These are phyloP conservation scores for Phymatotrichopsis omnivora DNA, from an alignment of 2,329 filamentous ascomycete species.

Conservation along the genomic window DNA sequence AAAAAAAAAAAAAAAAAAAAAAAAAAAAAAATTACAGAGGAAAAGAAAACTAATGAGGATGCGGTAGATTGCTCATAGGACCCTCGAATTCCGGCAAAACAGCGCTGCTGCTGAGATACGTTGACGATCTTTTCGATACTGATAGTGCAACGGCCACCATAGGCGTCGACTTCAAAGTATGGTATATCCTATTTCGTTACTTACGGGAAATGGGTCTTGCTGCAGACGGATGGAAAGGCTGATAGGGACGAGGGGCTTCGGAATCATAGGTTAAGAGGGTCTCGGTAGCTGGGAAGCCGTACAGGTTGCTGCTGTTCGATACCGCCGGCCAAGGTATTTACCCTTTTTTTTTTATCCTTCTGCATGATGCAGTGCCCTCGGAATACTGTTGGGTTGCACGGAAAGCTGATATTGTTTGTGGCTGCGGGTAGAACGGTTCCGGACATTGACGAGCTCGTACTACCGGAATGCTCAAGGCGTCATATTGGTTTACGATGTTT, in stretches of 20 bases:
- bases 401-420: no score
- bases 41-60: no score
- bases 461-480: constrained; percentile 45
- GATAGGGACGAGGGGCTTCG: background rate
- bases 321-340: constrained; percentile 35
- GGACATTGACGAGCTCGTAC: constrained; percentile 43
- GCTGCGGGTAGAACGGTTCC: constrained; percentile 39
- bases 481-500: constrained; percentile 44
- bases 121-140: constrained; percentile 48
- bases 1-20: no score
- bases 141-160: constrained; percentile 47
- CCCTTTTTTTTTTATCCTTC: background rate
- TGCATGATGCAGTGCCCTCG: no score
- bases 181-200: constrained; percentile 14
- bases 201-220: constrained; percentile 9
- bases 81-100: constrained; percentile 49
- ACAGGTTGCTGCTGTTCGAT: constrained; percentile 46
- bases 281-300: constrained; percentile 43
- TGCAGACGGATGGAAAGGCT: background rate
- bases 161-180: constrained; percentile 49
- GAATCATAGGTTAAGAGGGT: constrained; percentile 43
- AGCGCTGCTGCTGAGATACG: constrained; percentile 46
- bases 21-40: no score
- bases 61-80: constrained; percentile 44
- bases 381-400: no score